Evolutionary conservation across 2,329 filamentous ascomycete species (phyloP).

Genomic region (Annulohypoxylon truncatum): DNA sequence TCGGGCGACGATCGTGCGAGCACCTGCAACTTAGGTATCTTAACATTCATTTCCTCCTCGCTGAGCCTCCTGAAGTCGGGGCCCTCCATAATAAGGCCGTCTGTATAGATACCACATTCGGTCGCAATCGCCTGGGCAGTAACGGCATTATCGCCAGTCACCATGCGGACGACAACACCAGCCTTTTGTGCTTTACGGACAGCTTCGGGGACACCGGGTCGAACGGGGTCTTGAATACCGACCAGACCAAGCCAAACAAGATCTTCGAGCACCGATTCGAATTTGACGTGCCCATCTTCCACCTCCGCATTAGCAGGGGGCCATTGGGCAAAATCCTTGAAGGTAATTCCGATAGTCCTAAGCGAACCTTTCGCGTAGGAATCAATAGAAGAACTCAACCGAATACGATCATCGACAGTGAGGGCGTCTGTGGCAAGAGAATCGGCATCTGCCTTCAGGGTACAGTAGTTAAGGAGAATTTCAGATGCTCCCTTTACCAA

Average conservation of each 20-base stretch:
- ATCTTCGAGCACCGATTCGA: constrained; percentile 72
- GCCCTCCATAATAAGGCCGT: constrained; percentile 75
- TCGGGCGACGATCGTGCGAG: constrained; percentile 74
- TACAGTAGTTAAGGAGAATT: constrained; percentile 62
- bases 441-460: constrained; percentile 47
- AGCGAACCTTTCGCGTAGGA: constrained; percentile 74
- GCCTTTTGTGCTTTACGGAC: constrained; percentile 75
- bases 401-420: constrained; percentile 66
- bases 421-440: constrained; percentile 61
- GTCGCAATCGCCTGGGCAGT: constrained; percentile 79
- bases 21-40: constrained; percentile 70
- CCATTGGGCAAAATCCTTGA: constrained; percentile 78
- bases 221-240: constrained; percentile 80
- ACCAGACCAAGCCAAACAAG: constrained; percentile 80
- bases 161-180: constrained; percentile 79
- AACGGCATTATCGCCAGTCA: constrained; percentile 77
- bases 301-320: constrained; percentile 72
- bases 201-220: constrained; percentile 74
- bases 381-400: constrained; percentile 66
- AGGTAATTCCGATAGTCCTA: constrained; percentile 79
- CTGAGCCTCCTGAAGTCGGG: constrained; percentile 73
- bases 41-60: constrained; percentile 67
- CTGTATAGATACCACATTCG: constrained; percentile 76
- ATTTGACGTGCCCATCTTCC: constrained; percentile 70
- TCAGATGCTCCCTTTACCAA: constrained; percentile 69